Base-by-base conservation (phyloP, 2,329 filamentous ascomycete species). In the Fusarium sp. region DNA sequence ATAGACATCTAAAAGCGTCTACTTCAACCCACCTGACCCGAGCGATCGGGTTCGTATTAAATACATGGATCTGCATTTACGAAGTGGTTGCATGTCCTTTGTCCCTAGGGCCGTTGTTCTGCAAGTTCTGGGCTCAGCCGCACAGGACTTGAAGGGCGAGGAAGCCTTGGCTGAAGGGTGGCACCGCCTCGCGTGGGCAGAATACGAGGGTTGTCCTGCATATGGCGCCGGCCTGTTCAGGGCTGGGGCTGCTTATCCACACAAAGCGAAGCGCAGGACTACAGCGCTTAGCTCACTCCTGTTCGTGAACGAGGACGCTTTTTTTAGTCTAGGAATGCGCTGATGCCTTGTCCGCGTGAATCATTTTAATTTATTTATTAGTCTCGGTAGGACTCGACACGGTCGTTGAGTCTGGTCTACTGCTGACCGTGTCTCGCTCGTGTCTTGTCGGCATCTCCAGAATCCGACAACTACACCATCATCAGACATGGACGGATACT, bases 131-230 rank as follows among this genome's bases (percentile, higher is more conserved):
- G 47, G 42, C 38, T 65, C 58, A 64, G 68, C 65, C 60, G 63
- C 42, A 68, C 68, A 70, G 52, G 56, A 40, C 56, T 38, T 38
- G 56, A 58, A 38, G 56, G 33, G 33, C 54, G 31, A 57, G 33
- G 45, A 27, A 52, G 64, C 63, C 64, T 61, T 65, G 42, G 31
- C 52, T 66, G 60, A 52, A 27, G 31, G 42, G 59, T 74, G 42
- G 70, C 73, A 75, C 67, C 29, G 73, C 73, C 73, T 73, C 73
- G 69, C 70, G 72, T 71, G 62, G 63, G 70, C 66, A 61, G 47
- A 63, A 75, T 75, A 75, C 73, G 73, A 75, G 73, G 50, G 69
- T 54, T 56, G 60, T 73, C 69, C 65, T 62, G 65, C 65, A 70
- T 31, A 66, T 75, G 73, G 66, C 73, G 73, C 60, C 66, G 18